Base-by-base conservation (phyloP, 768 basidiomycete species). In the Suillus occidentalis region DNA sequence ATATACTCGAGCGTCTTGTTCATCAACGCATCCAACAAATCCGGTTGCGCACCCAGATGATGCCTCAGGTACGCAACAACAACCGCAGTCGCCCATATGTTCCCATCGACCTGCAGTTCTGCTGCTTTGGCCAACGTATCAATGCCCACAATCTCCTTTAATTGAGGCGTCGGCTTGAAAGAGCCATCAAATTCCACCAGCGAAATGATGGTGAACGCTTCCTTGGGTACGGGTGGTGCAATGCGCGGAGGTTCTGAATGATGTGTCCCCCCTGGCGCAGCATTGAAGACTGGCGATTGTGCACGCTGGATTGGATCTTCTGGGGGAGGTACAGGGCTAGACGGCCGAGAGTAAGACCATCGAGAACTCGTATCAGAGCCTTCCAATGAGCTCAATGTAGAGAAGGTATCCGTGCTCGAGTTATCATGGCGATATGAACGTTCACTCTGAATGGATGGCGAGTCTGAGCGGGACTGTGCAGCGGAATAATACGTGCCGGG, bases 381-480 rank as follows among this genome's bases (percentile, higher is more conserved):
- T 3, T 79, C 77, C 1, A 87, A 69, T 6, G 86, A 84, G 63
- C 86, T 87, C 37, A 86, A 57, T 0, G 83, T 85, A 13, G 85
- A 81, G 64, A 82, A 81, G 0, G 79, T 78, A 39, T 65, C 66
- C 0, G 63, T 61, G 63, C 79, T 83, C 34, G 68, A 62, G 50
- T 75, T 71, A 22, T 67, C 79, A 49, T 68, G 68, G 63, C 14
- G 47, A 18, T 16, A 67, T 65, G 3, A 56, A 63, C 67, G 12
- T 57, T 39, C 25, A 57, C 69, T 42, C 57, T 59, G 45, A 52
- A 66, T 49, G 40, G 55, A 25, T 34, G 56, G 60, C 50, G 58
- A 43, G 52, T 66, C 59, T 25, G 60, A 70, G 67, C 55, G 45
- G 16, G 66, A 67, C 31, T 65, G 74, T 14, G 70, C 64, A 34